These are phyloP conservation scores for Sporothrix inflata DNA, from an alignment of 2,329 filamentous ascomycete species.

Conservation along the genomic window DNA sequence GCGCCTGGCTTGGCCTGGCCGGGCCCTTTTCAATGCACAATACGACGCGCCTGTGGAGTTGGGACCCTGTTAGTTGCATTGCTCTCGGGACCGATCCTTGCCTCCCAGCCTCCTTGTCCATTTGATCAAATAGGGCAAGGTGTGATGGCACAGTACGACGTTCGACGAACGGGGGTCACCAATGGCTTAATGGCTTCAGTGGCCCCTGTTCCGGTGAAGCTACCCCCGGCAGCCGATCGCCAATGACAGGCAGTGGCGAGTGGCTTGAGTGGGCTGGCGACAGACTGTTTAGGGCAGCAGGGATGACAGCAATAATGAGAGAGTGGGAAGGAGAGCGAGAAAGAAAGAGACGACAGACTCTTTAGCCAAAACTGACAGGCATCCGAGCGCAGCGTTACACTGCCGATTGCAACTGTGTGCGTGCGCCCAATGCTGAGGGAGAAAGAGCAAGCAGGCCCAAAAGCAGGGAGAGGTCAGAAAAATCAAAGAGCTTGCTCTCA, in stretches of 20 bases:
- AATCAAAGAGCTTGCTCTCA: not conserved
- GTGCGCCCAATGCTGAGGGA: not conserved
- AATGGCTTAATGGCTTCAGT: not conserved
- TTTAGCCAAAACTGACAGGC: not conserved
- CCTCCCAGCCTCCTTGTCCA: not conserved
- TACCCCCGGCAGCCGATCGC: not conserved
- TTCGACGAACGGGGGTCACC: not conserved
- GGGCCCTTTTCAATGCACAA: not conserved
- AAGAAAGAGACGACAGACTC: not conserved
- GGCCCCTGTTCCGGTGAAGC: not conserved
- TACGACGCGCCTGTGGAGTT: not conserved
- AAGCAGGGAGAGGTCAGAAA: not conserved
- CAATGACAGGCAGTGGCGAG: not conserved
- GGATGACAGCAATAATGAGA: not conserved
- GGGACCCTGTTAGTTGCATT: not conserved
- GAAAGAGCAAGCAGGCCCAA: not conserved
- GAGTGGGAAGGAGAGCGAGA: not conserved
- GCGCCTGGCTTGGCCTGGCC: not conserved
- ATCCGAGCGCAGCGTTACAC: slow-evolving; percentile 9
- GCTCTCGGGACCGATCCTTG: slow-evolving; percentile 7
- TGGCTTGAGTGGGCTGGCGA: not conserved
- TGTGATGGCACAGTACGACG: not conserved
- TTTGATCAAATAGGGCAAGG: not conserved
- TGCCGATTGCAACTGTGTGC: not conserved
- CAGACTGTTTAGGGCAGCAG: not conserved